phyloP scores from a whole-genome alignment of 495 filamentous ascomycete genomes.

The Penicillium ochrochloron region DNA sequence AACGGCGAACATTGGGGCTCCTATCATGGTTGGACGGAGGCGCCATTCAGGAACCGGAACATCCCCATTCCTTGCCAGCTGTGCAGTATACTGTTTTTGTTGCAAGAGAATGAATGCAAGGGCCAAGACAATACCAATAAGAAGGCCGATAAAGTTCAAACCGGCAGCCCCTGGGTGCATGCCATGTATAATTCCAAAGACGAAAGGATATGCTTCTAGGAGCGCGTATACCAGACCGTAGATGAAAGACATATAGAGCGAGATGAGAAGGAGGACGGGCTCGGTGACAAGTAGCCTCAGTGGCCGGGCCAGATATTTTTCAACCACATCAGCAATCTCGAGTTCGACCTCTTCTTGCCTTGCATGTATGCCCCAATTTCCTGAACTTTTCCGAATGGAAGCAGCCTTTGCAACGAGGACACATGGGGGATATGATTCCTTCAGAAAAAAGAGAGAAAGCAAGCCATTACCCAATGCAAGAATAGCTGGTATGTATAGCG shows the following conservation, averaged over 20 bases:
- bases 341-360: constrained; percentile 52
- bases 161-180: constrained; percentile 43
- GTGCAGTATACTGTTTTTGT: constrained; percentile 36
- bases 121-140: constrained; percentile 39
- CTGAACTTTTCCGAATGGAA: constrained; percentile 39
- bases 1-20: constrained; percentile 53
- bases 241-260: constrained; percentile 53
- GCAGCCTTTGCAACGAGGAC: constrained; percentile 48
- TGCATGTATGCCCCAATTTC: constrained; percentile 54
- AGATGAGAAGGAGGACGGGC: constrained; percentile 50
- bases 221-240: constrained; percentile 52
- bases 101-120: constrained; percentile 34
- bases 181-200: constrained; percentile 43
- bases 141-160: constrained; percentile 45
- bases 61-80: constrained; percentile 37
- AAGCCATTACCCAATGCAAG: constrained; percentile 33
- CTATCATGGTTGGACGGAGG: constrained; percentile 51
- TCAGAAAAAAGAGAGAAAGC: constrained; percentile 35
- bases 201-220: constrained; percentile 48
- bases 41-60: constrained; percentile 48
- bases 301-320: constrained; percentile 51
- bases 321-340: constrained; percentile 24
- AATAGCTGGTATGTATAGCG: constrained; percentile 48
- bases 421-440: constrained; percentile 47
- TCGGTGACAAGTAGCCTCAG: constrained; percentile 49